Evolutionary conservation across 805 yeast genomes (phyloP).

Genomic region (Jamesozyma piceae): DNA sequence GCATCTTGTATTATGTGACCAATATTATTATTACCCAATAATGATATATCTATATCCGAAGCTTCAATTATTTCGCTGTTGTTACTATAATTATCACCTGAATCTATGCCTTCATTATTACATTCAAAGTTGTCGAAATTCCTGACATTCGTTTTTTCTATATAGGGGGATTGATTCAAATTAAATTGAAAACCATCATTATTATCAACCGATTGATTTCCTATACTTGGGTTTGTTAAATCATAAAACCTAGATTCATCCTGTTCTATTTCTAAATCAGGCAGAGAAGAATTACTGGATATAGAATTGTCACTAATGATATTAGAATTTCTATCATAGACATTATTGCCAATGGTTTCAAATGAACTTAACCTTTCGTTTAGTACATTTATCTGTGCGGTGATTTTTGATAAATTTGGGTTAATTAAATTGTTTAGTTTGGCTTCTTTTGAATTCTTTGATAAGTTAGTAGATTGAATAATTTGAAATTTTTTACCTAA

Average conservation of each 20-base stretch:
- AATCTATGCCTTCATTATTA: conserved; percentile 3
- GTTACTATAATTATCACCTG: conserved; percentile 10
- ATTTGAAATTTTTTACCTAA: conserved; percentile 29
- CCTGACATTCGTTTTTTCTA: not conserved
- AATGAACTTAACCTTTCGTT: not conserved
- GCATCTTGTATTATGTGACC: too few species aligned
- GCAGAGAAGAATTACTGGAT: not conserved
- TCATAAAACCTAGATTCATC: conserved; percentile 5
- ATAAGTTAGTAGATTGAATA: conserved; percentile 35
- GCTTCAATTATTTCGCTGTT: conserved; percentile 6
- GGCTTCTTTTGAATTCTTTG: conserved; percentile 33
- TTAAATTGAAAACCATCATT: conserved; percentile 6
- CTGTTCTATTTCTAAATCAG: not conserved
- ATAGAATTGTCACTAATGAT: not conserved
- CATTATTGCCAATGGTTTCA: not conserved
- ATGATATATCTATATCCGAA: not conserved
- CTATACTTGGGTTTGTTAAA: not conserved
- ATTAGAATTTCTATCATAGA: not conserved
- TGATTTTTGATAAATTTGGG: conserved; percentile 12
- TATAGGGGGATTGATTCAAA: conserved; percentile 1
- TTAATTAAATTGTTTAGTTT: conserved; percentile 15
- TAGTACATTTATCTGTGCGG: conserved; percentile 1
- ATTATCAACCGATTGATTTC: conserved; percentile 7
- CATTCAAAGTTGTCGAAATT: not conserved
- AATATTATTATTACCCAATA: not conserved